These are phyloP conservation scores for Globisporangium spinosum DNA, from an alignment of 352 stramenopile species.

Conservation along the genomic window DNA sequence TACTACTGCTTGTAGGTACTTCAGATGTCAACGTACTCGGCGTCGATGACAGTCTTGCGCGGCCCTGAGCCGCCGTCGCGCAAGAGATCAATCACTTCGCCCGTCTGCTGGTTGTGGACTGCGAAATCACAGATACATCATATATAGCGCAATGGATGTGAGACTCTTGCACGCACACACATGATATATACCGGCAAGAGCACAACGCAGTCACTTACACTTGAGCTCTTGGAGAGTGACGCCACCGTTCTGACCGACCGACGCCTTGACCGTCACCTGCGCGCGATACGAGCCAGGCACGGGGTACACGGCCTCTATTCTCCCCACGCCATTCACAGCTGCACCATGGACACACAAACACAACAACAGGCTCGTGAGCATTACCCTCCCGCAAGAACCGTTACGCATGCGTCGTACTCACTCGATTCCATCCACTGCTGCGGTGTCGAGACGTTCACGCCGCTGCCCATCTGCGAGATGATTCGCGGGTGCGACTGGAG, in stretches of 20 bases:
- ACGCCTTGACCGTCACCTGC: constrained; percentile 55
- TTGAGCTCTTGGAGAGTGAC: constrained; percentile 58
- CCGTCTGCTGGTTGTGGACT: constrained; percentile 57
- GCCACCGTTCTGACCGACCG: constrained; percentile 30
- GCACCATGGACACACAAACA: constrained; percentile 3
- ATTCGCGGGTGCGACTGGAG: constrained; percentile 51
- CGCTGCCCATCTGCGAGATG: constrained; percentile 39
- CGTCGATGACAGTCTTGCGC: constrained; percentile 64
- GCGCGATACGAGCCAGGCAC: constrained; percentile 37
- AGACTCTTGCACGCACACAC: constrained; percentile 3
- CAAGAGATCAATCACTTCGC: constrained; percentile 65
- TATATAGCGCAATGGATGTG: not conserved
- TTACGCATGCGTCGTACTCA: constrained; percentile 24
- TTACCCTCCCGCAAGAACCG: not conserved
- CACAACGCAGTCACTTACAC: constrained; percentile 32
- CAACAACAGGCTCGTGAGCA: not conserved
- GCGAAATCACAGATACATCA: not conserved
- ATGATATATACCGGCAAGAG: not conserved
- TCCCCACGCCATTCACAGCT: constrained; percentile 68
- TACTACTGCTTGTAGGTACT: too few relatives aligned
- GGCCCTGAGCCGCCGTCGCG: constrained; percentile 33
- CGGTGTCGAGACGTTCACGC: constrained; percentile 49
- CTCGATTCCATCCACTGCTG: constrained; percentile 75
- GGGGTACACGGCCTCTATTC: constrained; percentile 61
- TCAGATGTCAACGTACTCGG: constrained; percentile 67